These are phyloP conservation scores for Magnaporthales sp. DNA, from an alignment of 2,329 filamentous ascomycete species.

Conservation along the genomic window DNA sequence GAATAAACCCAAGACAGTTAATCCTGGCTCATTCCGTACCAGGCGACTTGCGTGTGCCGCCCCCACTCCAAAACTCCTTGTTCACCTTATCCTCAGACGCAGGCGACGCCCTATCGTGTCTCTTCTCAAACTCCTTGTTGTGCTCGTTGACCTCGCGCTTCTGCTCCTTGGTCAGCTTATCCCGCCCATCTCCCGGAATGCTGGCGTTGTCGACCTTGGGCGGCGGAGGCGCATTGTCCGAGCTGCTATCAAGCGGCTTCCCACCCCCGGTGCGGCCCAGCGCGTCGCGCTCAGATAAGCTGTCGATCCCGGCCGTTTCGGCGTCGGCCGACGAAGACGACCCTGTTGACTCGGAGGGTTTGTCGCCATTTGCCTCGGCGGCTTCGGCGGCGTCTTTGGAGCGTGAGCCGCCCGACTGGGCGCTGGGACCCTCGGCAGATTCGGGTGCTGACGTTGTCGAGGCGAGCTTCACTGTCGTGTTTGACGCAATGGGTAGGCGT, in stretches of 20 bases:
- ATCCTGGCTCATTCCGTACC: neutral
- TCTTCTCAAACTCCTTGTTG: slow-evolving; percentile 47
- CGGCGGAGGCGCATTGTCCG: slow-evolving; percentile 25
- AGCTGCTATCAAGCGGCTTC: slow-evolving; percentile 21
- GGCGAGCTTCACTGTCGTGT: neutral
- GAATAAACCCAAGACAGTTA: neutral
- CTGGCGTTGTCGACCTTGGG: slow-evolving; percentile 45
- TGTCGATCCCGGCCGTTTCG: slow-evolving; percentile 15
- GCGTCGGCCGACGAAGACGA: neutral
- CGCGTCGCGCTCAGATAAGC: slow-evolving; percentile 18
- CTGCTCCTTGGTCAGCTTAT: slow-evolving; percentile 38
- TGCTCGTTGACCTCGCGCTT: slow-evolving; percentile 48
- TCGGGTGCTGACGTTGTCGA: slow-evolving; percentile 14
- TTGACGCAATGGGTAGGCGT: neutral
- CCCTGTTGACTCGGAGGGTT: neutral
- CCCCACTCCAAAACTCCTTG: slow-evolving; percentile 41
- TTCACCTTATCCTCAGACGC: slow-evolving; percentile 42
- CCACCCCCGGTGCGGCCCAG: slow-evolving; percentile 31
- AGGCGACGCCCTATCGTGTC: slow-evolving; percentile 35
- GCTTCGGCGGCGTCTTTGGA: slow-evolving; percentile 26
- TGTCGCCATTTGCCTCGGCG: slow-evolving; percentile 12
- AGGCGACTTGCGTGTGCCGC: slow-evolving; percentile 17
- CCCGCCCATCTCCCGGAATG: slow-evolving; percentile 23
- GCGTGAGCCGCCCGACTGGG: slow-evolving; percentile 21
- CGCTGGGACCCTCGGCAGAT: slow-evolving; percentile 15